phyloP scores from a whole-genome alignment of 768 basidiomycete species.

The Xanthoconium purpureum region DNA sequence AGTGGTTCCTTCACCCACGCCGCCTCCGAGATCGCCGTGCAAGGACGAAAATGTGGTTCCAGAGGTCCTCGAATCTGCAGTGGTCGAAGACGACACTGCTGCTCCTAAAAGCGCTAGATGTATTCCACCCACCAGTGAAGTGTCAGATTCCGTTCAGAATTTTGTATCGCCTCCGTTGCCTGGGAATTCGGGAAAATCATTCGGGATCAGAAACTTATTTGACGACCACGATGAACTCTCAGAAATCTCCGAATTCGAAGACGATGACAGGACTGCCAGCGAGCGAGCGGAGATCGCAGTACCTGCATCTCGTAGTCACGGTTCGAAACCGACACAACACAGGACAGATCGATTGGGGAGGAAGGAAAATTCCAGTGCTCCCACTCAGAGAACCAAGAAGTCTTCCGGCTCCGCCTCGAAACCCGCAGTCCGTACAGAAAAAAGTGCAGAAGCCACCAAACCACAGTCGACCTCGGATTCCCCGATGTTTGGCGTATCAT shows the following conservation, averaged over 20 bases:
- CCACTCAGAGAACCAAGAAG: not conserved
- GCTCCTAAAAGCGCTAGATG: not conserved
- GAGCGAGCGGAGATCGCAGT: not conserved
- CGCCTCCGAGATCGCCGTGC: not conserved
- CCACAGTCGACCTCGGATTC: not conserved
- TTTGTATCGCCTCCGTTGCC: not conserved
- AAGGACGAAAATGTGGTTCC: not conserved
- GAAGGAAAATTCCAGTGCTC: constrained; percentile 11
- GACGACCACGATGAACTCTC: constrained; percentile 27
- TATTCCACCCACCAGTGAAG: not conserved
- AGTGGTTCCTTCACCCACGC: not conserved
- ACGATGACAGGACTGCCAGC: not conserved
- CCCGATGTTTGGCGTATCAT: constrained; percentile 13
- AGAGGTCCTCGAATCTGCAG: not conserved
- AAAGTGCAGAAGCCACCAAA: not conserved
- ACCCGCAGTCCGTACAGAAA: not conserved
- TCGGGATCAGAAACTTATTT: constrained; percentile 1
- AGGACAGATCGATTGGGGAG: not conserved
- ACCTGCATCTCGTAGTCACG: not conserved
- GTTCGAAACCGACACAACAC: not conserved
- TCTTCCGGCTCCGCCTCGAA: not conserved
- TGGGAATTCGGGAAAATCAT: not conserved
- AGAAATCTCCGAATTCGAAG: constrained; percentile 34
- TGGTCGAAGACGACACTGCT: not conserved
- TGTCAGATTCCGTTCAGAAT: not conserved